These are phyloP conservation scores for Leptographium lundbergii DNA, from an alignment of 2,329 filamentous ascomycete species.

Conservation along the genomic window DNA sequence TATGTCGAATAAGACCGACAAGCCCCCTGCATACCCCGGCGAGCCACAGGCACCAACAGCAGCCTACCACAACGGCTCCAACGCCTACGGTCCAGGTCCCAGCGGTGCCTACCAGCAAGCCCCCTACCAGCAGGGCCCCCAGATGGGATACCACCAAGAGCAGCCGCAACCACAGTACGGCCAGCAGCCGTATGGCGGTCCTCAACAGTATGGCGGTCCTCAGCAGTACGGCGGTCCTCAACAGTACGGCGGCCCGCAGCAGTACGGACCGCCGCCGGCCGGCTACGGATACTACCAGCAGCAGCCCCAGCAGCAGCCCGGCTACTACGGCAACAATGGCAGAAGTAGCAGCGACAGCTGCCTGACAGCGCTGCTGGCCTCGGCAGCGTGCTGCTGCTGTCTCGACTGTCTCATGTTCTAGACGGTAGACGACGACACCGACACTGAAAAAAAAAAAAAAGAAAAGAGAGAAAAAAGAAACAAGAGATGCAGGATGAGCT, in stretches of 20 bases:
- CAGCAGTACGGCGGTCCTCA: conserved; percentile 9
- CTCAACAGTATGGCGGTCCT: conserved; percentile 11
- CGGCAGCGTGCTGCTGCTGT: conserved; percentile 46
- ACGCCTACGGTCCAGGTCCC: conserved; percentile 13
- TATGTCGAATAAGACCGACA: conserved; percentile 35
- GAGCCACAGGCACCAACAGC: conserved; percentile 16
- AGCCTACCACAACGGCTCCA: conserved; percentile 12
- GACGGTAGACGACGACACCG: neutral
- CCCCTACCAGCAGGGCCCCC: conserved; percentile 26
- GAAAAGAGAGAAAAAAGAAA: neutral
- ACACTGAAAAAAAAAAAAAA: neutral
- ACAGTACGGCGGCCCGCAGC: conserved; percentile 18
- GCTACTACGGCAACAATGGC: conserved; percentile 19
- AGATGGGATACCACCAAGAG: conserved; percentile 32
- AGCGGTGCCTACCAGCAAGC: conserved; percentile 20
- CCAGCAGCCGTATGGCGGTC: neutral
- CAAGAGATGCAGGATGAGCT: neutral
- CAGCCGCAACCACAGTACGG: conserved; percentile 15
- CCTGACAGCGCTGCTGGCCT: conserved; percentile 34
- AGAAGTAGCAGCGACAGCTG: conserved; percentile 15
- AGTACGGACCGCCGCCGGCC: conserved; percentile 18
- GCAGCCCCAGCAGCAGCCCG: conserved; percentile 8
- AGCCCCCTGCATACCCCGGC: conserved; percentile 34
- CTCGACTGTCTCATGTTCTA: conserved; percentile 42
- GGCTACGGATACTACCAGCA: conserved; percentile 16